Evolutionary conservation across 2,329 filamentous ascomycete species (phyloP), one percentile per base, ranked within the genome.

Genomic region (Beauveria scarabaeidicola): DNA sequence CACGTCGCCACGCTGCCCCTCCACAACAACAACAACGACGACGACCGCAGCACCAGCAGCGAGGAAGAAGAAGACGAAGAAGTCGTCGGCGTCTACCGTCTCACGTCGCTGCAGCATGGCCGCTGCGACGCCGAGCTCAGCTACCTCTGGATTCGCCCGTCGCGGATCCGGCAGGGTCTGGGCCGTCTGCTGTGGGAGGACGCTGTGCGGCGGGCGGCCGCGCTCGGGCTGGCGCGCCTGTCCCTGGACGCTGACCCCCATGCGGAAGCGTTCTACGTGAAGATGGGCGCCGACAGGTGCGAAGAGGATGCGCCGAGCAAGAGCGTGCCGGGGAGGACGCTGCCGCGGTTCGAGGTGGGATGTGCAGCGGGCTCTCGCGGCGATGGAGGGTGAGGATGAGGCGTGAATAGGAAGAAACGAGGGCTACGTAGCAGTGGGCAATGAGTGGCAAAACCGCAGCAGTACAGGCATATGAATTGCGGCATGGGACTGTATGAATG

Each of bases 131-230:
- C 13, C 23, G 47, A 51, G 55, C 47, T 58, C 9, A 51, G 55
- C 38, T 51, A 50, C 17, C 55, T 58, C 3, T 58, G 55, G 55
- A n/a, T 58, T 17, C 36, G 25, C 23, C 55, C 55, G 32, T 9
- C 10, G 9, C 46, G 23, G 3, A 51, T 58, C 21, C 19, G 55
- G 10, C 15, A 13, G 19, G 55, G 55, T 5, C 38, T 58, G 17
- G 55, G 55, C n/a, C 23, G 55, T 15, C 23, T 52, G 21, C 38
- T 58, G n/a, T 58, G 55, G 55, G 23, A 51, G 21, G 21, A 58
- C 38, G 46, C 46, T 9, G 5, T 58, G 36, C 44, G 23, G 21
- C 44, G 47, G 6, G 44, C 55, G 11, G 46, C 15, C 5, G 21
- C 25, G 17, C 2, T 15, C 15, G 46, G 55, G 9, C 7, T 50